phyloP scores from a whole-genome alignment of 331 rosid species.

The Rhamnella rubrinervis region DNA sequence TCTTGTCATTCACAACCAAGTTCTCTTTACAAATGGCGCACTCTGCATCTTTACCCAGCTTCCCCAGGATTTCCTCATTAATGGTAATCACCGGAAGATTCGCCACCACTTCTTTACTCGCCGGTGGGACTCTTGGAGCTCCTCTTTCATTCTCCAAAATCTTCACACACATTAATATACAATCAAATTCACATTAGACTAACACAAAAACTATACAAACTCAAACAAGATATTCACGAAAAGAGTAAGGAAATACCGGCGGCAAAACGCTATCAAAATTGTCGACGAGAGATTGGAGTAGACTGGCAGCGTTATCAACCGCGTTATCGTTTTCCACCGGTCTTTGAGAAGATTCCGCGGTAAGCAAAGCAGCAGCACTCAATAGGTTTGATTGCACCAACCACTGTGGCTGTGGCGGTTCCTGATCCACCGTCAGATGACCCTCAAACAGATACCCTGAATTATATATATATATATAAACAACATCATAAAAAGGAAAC shows the following conservation, averaged over 20 bases:
- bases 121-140: constrained; percentile 80
- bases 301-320: constrained; percentile 41
- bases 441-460: constrained; percentile 96
- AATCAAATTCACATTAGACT: constrained; percentile 3
- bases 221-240: neutral
- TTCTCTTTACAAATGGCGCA: constrained; percentile 91
- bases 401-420: constrained; percentile 95
- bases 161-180: constrained; percentile 31
- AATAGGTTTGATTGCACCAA: constrained; percentile 73
- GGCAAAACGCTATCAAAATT: constrained; percentile 70
- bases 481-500: neutral
- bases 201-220: constrained; percentile 6
- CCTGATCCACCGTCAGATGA: constrained; percentile 86
- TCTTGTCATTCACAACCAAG: constrained; percentile 63
- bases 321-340: constrained; percentile 29
- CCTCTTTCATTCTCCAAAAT: constrained; percentile 48
- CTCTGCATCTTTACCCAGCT: constrained; percentile 67
- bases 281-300: constrained; percentile 63
- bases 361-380: constrained; percentile 69
- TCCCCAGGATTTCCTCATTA: constrained; percentile 61
- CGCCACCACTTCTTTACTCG: constrained; percentile 87
- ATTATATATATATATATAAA: neutral
- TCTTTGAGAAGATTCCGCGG: constrained; percentile 64
- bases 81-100: constrained; percentile 75
- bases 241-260: constrained; percentile 43